Evolutionary conservation across 2,329 filamentous ascomycete species (phyloP).

Genomic region (Penicillium decumbens): DNA sequence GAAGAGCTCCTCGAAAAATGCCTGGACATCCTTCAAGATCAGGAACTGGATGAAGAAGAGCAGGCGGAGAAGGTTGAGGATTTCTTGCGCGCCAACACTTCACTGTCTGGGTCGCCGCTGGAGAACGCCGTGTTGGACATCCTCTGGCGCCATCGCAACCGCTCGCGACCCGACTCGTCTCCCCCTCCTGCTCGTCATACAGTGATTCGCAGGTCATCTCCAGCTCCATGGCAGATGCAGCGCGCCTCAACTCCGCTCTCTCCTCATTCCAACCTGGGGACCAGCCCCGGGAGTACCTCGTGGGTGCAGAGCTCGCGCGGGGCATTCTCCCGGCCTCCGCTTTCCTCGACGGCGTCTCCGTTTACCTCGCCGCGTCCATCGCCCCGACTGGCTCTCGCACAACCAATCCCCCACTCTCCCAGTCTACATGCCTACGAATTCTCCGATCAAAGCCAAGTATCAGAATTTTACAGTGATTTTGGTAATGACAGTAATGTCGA

Average conservation of each 20-base stretch:
- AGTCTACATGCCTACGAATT: conserved; percentile 95
- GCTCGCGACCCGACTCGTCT: conserved; percentile 56
- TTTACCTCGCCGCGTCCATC: conserved; percentile 93
- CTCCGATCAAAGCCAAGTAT: conserved; percentile 72
- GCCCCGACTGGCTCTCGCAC: conserved; percentile 82
- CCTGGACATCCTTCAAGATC: conserved; percentile 79
- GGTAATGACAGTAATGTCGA: conserved; percentile 86
- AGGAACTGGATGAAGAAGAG: conserved; percentile 82
- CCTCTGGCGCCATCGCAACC: conserved; percentile 61
- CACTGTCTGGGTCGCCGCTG: conserved; percentile 67
- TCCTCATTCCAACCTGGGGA: conserved; percentile 70
- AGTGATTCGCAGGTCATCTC: conserved; percentile 83
- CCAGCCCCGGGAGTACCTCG: conserved; percentile 77
- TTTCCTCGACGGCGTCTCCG: conserved; percentile 72
- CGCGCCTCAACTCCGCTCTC: conserved; percentile 73
- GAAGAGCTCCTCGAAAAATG: conserved; percentile 91
- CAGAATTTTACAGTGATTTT: conserved; percentile 84
- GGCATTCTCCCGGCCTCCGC: conserved; percentile 70
- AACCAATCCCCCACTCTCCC: conserved; percentile 91
- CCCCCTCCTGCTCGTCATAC: conserved; percentile 84
- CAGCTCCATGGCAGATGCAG: conserved; percentile 82
- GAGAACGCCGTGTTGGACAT: conserved; percentile 89
- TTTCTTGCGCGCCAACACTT: conserved; percentile 72
- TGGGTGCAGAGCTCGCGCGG: conserved; percentile 70
- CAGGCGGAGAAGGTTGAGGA: conserved; percentile 90